A percentile compares a stretch with the other conserved stretches of the same genome.
Conservation (phyloP, 345 rosid species). For the Microcos paniculata region DNA sequence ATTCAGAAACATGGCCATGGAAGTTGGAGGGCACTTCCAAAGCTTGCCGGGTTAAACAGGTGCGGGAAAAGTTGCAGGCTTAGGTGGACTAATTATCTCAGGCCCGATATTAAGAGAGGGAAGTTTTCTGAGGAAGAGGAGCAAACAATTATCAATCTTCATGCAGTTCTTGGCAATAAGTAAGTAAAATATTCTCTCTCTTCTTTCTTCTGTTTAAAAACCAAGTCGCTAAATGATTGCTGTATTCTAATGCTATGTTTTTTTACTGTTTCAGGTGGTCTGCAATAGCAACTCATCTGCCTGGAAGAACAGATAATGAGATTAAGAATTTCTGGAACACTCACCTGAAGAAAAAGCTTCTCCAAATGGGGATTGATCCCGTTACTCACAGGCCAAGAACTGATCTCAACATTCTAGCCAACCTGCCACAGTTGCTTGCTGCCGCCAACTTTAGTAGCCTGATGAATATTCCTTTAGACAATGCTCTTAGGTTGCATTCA, state of each 20-base stretch:
- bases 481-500: slow-evolving; percentile 37
- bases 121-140: slow-evolving; percentile 74
- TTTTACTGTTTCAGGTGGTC: slow-evolving; percentile 54
- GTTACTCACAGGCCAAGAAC: slow-evolving; percentile 78
- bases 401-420: slow-evolving; percentile 50
- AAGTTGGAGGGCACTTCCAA: slow-evolving; percentile 81
- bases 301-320: slow-evolving; percentile 76
- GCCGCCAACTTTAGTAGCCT: slow-evolving; percentile 47
- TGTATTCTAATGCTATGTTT: background rate
- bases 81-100: slow-evolving; percentile 76
- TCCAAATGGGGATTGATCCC: slow-evolving; percentile 79
- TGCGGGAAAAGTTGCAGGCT: slow-evolving; percentile 86
- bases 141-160: slow-evolving; percentile 63
- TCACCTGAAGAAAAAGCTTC: slow-evolving; percentile 75
- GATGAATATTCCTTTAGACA: slow-evolving; percentile 31
- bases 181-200: background rate
- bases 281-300: slow-evolving; percentile 69
- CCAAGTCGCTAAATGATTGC: no score
- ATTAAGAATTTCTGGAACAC: slow-evolving; percentile 87
- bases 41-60: slow-evolving; percentile 67
- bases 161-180: slow-evolving; percentile 76
- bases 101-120: slow-evolving; percentile 82
- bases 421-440: slow-evolving; percentile 54
- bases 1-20: slow-evolving; percentile 64
- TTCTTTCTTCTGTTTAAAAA: background rate